These are phyloP conservation scores for Pichia kluyveri DNA, from an alignment of 805 yeast genomes.

Conservation along the genomic window DNA sequence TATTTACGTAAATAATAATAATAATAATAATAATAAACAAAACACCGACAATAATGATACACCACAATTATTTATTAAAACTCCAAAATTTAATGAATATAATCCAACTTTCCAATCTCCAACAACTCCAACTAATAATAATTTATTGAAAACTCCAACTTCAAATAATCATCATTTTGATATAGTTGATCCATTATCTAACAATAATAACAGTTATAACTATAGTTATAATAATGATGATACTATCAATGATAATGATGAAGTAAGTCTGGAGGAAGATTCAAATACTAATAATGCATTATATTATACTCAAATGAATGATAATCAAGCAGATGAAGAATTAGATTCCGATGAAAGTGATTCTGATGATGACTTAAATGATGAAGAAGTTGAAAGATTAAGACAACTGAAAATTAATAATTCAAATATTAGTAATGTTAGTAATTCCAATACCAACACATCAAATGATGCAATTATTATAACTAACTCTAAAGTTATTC, in stretches of 20 bases:
- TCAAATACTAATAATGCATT: not conserved
- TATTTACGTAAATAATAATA: slow-evolving; percentile 1
- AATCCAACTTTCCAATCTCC: slow-evolving; percentile 1
- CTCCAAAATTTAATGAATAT: not conserved
- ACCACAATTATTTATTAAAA: not conserved
- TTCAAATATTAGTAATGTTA: not conserved
- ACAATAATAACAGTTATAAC: not conserved
- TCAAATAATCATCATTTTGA: not conserved
- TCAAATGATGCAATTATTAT: slow-evolving; percentile 31
- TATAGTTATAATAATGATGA: not conserved
- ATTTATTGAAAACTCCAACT: not conserved
- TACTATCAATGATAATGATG: not conserved
- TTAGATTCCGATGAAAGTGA: slow-evolving; percentile 3
- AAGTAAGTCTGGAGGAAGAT: not conserved
- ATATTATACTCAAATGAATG: not conserved
- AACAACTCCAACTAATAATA: not conserved
- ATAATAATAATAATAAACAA: not conserved
- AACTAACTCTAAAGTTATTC: slow-evolving; percentile 31
- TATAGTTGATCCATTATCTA: not conserved
- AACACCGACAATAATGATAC: not conserved
- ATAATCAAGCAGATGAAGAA: not conserved
- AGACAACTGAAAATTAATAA: not conserved
- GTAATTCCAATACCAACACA: no score
- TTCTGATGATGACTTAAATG: slow-evolving; percentile 6
- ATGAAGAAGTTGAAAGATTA: slow-evolving; percentile 4